Percentiles rank a stretch among this genome's conserved stretches.
phyloP scores from a whole-genome alignment of 208 protist genomes.

The Sergeia podlipaevii region DNA sequence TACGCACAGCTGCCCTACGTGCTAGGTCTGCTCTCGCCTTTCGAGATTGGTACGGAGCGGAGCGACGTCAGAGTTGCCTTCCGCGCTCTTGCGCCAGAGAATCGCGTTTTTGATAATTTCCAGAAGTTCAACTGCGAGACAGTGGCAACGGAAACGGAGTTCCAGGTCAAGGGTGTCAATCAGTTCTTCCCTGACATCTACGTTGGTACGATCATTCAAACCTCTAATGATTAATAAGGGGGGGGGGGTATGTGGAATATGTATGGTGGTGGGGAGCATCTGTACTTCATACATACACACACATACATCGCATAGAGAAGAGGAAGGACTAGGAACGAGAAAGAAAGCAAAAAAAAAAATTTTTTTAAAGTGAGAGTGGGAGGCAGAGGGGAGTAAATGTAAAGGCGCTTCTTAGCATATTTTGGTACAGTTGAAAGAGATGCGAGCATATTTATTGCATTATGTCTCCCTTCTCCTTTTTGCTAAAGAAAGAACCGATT shows the following conservation, averaged over 20 bases:
- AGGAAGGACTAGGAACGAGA: too few relatives aligned
- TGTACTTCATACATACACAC: too few relatives aligned
- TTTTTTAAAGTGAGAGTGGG: too few relatives aligned
- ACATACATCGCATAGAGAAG: too few relatives aligned
- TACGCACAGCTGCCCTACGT: constrained; percentile 55
- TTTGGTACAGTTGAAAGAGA: too few relatives aligned
- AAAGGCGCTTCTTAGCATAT: too few relatives aligned
- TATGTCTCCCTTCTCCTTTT: too few relatives aligned
- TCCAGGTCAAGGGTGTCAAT: constrained; percentile 52
- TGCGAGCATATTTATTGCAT: too few relatives aligned
- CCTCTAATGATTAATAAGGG: constrained; percentile 37
- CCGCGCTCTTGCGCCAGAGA: constrained; percentile 50
- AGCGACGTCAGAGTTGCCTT: constrained; percentile 58
- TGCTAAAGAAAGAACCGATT: too few relatives aligned
- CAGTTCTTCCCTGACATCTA: constrained; percentile 87
- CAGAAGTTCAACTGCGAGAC: constrained; percentile 58
- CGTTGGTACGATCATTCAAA: constrained; percentile 67
- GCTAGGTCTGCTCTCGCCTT: constrained; percentile 45
- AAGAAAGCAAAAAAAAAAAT: too few relatives aligned
- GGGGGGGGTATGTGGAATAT: neutral
- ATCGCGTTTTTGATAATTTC: constrained; percentile 70
- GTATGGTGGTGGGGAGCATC: neutral
- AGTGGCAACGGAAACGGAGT: constrained; percentile 63
- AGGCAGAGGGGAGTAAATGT: too few relatives aligned
- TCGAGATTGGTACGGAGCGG: constrained; percentile 48